phyloP scores from a whole-genome alignment of 208 protist species.

The Vickermania spadyakhi region DNA sequence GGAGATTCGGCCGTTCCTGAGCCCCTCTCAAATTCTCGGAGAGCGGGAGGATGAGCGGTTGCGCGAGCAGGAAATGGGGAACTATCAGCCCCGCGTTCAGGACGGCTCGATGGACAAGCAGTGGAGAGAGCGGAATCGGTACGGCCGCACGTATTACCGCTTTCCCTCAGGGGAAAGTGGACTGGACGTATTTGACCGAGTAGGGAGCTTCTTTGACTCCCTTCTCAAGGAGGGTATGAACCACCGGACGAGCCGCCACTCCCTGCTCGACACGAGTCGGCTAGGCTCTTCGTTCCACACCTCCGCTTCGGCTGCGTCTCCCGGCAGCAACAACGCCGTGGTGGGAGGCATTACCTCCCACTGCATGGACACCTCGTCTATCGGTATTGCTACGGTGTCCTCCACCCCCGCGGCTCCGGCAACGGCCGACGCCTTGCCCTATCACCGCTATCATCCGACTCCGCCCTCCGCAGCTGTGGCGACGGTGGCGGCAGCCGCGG shows the following conservation, averaged over 20 bases:
- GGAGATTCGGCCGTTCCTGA: constrained; percentile 66
- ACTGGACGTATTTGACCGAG: constrained; percentile 85
- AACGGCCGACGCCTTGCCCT: no score
- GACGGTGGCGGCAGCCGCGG: neutral
- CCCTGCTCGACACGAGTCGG: no score
- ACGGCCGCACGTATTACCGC: constrained; percentile 87
- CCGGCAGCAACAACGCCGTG: neutral
- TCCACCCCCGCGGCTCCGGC: no score
- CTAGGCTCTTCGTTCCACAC: no score
- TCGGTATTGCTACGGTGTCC: no score
- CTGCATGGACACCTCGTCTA: no score
- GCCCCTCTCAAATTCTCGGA: constrained; percentile 54
- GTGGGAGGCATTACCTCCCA: no score
- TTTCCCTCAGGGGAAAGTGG: constrained; percentile 88
- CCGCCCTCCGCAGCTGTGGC: neutral
- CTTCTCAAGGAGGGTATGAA: constrained; percentile 46
- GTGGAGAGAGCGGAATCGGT: constrained; percentile 55
- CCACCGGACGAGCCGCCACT: neutral
- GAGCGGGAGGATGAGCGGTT: constrained; percentile 89
- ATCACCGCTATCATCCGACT: neutral
- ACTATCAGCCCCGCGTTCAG: constrained; percentile 66
- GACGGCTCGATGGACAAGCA: constrained; percentile 48
- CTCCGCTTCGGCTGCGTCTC: no score
- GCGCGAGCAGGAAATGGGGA: constrained; percentile 92
- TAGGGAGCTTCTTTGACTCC: constrained; percentile 84